phyloP scores from a whole-genome alignment of 371 early-diverging fungal species.

The Dichotomocladium elegans region DNA sequence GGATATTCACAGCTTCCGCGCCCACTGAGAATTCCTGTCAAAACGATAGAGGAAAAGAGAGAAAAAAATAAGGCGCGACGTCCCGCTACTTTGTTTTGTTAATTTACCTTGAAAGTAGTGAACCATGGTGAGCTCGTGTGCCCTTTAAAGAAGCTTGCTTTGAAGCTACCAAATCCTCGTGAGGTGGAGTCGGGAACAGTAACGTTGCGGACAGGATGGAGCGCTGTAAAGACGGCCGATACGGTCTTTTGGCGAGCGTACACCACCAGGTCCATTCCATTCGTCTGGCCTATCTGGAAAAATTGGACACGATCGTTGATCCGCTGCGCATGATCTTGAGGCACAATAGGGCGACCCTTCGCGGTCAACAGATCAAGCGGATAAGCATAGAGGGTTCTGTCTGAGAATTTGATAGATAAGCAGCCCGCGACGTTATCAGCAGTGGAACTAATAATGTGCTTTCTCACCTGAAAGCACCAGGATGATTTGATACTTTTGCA shows the following conservation, averaged over 20 bases:
- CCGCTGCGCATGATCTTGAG: slow-evolving; percentile 24
- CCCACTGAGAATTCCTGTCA: slow-evolving; percentile 70
- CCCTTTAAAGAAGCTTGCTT: neutral
- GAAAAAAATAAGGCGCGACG: too few species aligned
- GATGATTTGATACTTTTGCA: slow-evolving; percentile 18
- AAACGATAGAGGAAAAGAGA: neutral
- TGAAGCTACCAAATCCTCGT: neutral
- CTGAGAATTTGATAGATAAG: slow-evolving; percentile 12
- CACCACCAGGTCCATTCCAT: slow-evolving; percentile 47
- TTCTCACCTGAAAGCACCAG: slow-evolving; percentile 20
- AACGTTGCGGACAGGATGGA: slow-evolving; percentile 5
- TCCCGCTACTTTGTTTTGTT: too few species aligned
- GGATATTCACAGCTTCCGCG: slow-evolving; percentile 56
- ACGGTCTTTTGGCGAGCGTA: slow-evolving; percentile 36
- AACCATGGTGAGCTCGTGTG: slow-evolving; percentile 13
- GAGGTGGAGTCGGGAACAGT: neutral
- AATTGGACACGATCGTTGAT: slow-evolving; percentile 57
- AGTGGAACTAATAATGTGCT: neutral
- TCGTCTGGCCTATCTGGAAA: slow-evolving; percentile 61
- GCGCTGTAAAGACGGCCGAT: slow-evolving; percentile 13
- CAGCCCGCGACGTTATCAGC: neutral
- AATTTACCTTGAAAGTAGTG: slow-evolving; percentile 14
- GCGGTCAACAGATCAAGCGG: slow-evolving; percentile 40
- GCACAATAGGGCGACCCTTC: slow-evolving; percentile 19
- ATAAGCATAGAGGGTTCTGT: slow-evolving; percentile 52